Evolutionary conservation across 192 early-diverging fungal species (phyloP).

Genomic region (Coemansia sp.): DNA sequence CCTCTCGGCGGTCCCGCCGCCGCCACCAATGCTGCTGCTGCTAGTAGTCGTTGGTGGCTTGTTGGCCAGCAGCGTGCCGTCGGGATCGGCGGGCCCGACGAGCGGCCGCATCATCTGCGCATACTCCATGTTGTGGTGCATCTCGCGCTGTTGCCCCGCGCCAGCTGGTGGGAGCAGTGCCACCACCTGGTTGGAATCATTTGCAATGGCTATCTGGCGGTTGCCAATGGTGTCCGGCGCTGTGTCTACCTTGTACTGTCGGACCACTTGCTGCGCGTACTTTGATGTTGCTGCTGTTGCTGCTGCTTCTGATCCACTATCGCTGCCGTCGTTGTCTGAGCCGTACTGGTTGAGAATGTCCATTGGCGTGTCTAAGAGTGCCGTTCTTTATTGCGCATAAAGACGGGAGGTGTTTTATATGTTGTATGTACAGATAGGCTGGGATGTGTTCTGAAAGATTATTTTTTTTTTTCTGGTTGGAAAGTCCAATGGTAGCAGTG

Average conservation of each 20-base stretch:
- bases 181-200: background rate
- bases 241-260: constrained; percentile 42
- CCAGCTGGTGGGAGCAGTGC: background rate
- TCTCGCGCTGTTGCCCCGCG: constrained; percentile 17
- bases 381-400: no score
- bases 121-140: constrained; percentile 28
- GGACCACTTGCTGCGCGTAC: constrained; percentile 21
- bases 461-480: no score
- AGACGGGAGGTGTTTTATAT: no score
- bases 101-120: constrained; percentile 31
- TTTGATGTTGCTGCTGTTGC: no score
- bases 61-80: constrained; percentile 26
- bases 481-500: no score
- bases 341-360: constrained; percentile 39
- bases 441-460: no score
- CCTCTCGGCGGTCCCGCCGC: constrained; percentile 21
- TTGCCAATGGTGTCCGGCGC: constrained; percentile 31
- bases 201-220: background rate
- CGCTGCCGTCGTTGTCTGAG: constrained; percentile 33
- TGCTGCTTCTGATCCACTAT: background rate
- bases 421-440: no score
- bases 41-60: background rate
- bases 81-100: constrained; percentile 26
- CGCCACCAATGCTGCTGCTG: background rate
- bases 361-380: constrained; percentile 9